phyloP scores from a whole-genome alignment of 2,329 filamentous ascomycete genomes.

The Orbilia quercus region DNA sequence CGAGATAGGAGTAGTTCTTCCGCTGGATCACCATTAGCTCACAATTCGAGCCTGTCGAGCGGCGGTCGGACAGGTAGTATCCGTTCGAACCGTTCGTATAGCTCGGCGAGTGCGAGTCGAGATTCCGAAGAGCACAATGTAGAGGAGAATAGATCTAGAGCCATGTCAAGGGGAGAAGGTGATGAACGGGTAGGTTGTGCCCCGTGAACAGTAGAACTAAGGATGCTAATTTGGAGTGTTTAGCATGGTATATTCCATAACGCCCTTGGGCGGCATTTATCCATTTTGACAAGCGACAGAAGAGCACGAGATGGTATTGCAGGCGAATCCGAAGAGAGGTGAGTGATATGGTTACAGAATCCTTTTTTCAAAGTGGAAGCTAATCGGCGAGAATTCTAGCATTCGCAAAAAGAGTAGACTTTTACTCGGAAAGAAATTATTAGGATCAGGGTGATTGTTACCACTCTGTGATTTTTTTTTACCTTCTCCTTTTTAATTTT shows the following conservation, averaged over 20 bases:
- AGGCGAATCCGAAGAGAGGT: slow-evolving; percentile 60
- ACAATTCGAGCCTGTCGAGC: slow-evolving; percentile 14
- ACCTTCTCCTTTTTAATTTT: slow-evolving; percentile 27
- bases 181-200: slow-evolving; percentile 53
- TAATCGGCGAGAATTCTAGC: slow-evolving; percentile 55
- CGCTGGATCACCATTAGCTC: slow-evolving; percentile 25
- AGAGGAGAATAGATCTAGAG: slow-evolving; percentile 40
- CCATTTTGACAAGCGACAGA: slow-evolving; percentile 56
- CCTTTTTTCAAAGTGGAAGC: background rate
- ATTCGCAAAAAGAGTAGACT: slow-evolving; percentile 61
- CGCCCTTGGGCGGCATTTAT: slow-evolving; percentile 59
- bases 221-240: slow-evolving; percentile 3
- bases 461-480: slow-evolving; percentile 13
- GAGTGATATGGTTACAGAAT: slow-evolving; percentile 3
- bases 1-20: slow-evolving; percentile 42
- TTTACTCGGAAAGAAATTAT: slow-evolving; percentile 61
- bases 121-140: slow-evolving; percentile 38
- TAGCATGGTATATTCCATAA: slow-evolving; percentile 58
- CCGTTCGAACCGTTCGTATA: slow-evolving; percentile 46
- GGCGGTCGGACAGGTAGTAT: slow-evolving; percentile 40
- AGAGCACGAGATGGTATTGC: slow-evolving; percentile 57
- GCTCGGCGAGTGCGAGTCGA: slow-evolving; percentile 33
- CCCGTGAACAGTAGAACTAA: background rate
- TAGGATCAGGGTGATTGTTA: slow-evolving; percentile 51
- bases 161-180: slow-evolving; percentile 25